phyloP scores from a whole-genome alignment of 148 eudicot genomes.

The Salicornia ramosissima region DNA sequence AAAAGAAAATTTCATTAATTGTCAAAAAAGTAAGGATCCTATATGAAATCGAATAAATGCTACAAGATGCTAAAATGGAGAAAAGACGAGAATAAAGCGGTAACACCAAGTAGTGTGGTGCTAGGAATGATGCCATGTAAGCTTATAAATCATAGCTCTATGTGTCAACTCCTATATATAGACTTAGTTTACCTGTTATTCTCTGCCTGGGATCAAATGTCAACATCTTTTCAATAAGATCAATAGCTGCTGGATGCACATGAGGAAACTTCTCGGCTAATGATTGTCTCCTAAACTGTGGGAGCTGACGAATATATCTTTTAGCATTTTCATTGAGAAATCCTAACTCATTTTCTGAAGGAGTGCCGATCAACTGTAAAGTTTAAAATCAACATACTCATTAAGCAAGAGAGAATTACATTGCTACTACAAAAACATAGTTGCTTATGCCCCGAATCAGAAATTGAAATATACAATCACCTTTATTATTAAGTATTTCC shows the following conservation, averaged over 20 bases:
- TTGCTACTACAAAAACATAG: background rate
- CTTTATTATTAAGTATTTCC: background rate
- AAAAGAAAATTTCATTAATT: too few relatives aligned
- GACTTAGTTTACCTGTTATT: conserved; percentile 59
- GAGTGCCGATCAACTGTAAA: conserved; percentile 87
- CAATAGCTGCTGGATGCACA: conserved; percentile 79
- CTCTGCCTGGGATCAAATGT: conserved; percentile 91
- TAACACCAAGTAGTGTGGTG: too few relatives aligned
- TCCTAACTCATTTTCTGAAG: conserved; percentile 77
- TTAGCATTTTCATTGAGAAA: conserved; percentile 93
- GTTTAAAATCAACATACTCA: background rate
- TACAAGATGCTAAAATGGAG: too few relatives aligned
- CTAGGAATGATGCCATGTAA: background rate
- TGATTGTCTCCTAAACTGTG: conserved; percentile 68
- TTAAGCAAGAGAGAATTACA: conserved; percentile 11
- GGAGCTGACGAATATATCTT: conserved; percentile 82
- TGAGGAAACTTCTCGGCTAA: conserved; percentile 77
- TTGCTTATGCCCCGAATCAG: background rate
- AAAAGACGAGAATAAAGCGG: too few relatives aligned
- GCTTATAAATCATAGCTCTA: background rate
- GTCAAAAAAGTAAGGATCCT: too few relatives aligned
- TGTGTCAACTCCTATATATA: background rate
- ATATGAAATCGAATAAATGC: too few relatives aligned
- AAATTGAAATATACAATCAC: background rate
- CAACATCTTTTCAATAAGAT: conserved; percentile 92